These are phyloP conservation scores for Stagonosporopsis chrysanthemi DNA, from an alignment of 2,329 filamentous ascomycete genomes.

Conservation along the genomic window DNA sequence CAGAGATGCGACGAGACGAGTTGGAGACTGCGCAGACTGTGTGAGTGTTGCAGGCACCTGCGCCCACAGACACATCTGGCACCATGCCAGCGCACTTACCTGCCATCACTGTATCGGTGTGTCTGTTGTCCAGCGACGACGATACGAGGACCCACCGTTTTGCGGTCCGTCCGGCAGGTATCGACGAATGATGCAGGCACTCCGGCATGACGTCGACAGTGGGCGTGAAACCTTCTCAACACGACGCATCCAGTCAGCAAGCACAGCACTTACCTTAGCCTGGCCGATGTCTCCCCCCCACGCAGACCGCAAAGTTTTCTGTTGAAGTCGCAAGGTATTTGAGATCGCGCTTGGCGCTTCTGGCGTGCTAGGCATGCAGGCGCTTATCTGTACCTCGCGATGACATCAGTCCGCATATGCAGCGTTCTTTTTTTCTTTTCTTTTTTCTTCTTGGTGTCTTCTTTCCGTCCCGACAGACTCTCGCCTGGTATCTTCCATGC, in stretches of 20 bases:
- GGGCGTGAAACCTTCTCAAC: constrained; percentile 3
- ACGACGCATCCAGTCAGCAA: background rate
- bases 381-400: background rate
- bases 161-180: constrained; percentile 16
- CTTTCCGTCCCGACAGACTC: constrained; percentile 3
- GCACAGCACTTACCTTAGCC: background rate
- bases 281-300: constrained; percentile 9
- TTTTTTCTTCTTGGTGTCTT: constrained; percentile 1
- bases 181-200: constrained; percentile 18
- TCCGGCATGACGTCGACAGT: constrained; percentile 17
- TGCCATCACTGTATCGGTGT: background rate
- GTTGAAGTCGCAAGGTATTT: constrained; percentile 12
- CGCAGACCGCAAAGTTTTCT: constrained; percentile 9
- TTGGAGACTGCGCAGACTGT: no score
- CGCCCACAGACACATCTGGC: background rate
- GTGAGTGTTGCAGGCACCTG: background rate
- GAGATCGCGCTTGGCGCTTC: constrained; percentile 9
- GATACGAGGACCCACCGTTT: background rate
- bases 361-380: background rate
- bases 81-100: background rate
- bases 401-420: constrained; percentile 14
- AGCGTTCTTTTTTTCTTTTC: background rate
- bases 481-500: background rate
- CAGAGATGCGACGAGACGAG: background rate
- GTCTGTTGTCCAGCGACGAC: background rate